phyloP scores from a whole-genome alignment of 1,139 yeast species.

The Chernovozyma aurita region DNA sequence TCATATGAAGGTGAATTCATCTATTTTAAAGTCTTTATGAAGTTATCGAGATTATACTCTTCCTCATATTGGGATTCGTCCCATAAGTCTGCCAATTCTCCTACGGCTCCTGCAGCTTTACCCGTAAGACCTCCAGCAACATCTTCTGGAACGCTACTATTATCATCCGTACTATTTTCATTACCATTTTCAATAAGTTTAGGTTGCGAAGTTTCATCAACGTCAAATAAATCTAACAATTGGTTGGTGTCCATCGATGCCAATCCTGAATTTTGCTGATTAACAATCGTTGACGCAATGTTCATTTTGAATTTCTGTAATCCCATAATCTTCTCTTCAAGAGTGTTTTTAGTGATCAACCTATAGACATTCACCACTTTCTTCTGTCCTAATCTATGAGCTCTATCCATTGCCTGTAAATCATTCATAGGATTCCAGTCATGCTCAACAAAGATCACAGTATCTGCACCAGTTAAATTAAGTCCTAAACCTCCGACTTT shows the following conservation, averaged over 20 bases:
- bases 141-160: constrained; percentile 44
- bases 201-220: constrained; percentile 50
- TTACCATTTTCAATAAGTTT: constrained; percentile 24
- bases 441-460: constrained; percentile 96
- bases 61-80: constrained; percentile 95
- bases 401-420: constrained; percentile 98
- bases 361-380: constrained; percentile 95
- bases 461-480: constrained; percentile 96
- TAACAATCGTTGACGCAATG: constrained; percentile 92
- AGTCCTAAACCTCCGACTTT: constrained; percentile 98
- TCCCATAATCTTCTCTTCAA: constrained; percentile 98
- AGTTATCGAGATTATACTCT: constrained; percentile 89
- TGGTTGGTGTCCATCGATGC: constrained; percentile 97
- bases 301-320: constrained; percentile 95
- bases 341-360: constrained; percentile 83
- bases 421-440: constrained; percentile 99
- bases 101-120: constrained; percentile 68
- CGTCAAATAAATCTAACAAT: constrained; percentile 82
- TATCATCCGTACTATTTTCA: constrained; percentile 23
- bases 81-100: constrained; percentile 93
- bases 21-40: constrained; percentile 69
- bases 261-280: constrained; percentile 93
- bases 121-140: constrained; percentile 61
- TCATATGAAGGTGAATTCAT: no score
- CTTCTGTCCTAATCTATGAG: constrained; percentile 96